Percentiles rank a stretch among this genome's conserved stretches.
phyloP scores from a whole-genome alignment of 352 stramenopile species.

The Globisporangium orthogonon region DNA sequence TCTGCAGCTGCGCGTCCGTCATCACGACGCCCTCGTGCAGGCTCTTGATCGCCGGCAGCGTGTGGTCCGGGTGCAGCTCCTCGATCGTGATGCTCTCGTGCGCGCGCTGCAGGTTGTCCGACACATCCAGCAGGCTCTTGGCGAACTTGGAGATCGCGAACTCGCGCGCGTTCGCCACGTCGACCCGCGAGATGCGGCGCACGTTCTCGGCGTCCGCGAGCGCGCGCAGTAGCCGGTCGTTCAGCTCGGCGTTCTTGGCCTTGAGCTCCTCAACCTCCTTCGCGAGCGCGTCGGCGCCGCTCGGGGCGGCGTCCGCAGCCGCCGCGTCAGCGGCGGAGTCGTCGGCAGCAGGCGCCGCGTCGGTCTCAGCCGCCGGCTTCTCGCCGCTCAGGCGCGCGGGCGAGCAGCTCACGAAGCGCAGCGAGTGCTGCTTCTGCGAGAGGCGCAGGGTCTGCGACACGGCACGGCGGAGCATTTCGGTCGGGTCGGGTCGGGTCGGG shows the following conservation, averaged over 20 bases:
- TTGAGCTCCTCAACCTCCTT: conserved; percentile 72
- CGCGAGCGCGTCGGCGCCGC: conserved; percentile 30
- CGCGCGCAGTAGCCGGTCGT: conserved; percentile 85
- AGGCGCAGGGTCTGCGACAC: conserved; percentile 22
- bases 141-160: conserved; percentile 97
- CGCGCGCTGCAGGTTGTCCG: conserved; percentile 96
- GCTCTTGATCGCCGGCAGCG: conserved; percentile 59
- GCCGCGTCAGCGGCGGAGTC: neutral
- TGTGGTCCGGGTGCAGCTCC: conserved; percentile 62
- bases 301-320: neutral
- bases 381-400: conserved; percentile 39
- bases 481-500: neutral
- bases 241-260: conserved; percentile 70
- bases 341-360: conserved; percentile 10
- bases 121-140: conserved; percentile 96
- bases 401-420: conserved; percentile 42
- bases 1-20: conserved; percentile 93
- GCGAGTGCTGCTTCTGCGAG: conserved; percentile 29
- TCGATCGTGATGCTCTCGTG: conserved; percentile 85
- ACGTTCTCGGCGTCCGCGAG: conserved; percentile 98
- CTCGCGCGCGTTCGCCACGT: conserved; percentile 91
- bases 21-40: conserved; percentile 90
- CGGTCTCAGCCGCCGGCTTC: conserved; percentile 27
- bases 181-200: conserved; percentile 89
- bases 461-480: conserved; percentile 52